Conservation (phyloP, 129 eudicot species). For the Tagetes erecta region DNA sequence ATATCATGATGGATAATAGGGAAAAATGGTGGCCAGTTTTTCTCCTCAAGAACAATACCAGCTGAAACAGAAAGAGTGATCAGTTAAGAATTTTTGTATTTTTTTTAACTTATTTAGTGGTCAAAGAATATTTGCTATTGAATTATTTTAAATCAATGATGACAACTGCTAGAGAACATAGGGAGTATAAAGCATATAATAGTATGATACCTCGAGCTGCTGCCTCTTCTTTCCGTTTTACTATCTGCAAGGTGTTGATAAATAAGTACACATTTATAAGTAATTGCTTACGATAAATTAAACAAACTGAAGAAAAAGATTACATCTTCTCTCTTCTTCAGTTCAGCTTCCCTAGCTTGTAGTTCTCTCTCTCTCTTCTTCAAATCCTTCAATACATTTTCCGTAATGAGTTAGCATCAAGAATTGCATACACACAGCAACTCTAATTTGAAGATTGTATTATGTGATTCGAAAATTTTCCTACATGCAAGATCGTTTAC, state of each 20-base stretch:
- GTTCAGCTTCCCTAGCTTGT: conserved; percentile 75
- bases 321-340: conserved; percentile 83
- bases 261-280: neutral
- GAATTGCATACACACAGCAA: conserved; percentile 2
- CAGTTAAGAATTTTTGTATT: neutral
- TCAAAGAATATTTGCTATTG: neutral
- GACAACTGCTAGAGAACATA: neutral
- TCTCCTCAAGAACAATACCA: conserved; percentile 95
- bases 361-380: conserved; percentile 73
- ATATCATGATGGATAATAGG: conserved; percentile 96
- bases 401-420: conserved; percentile 5
- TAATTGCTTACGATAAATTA: neutral
- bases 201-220: conserved; percentile 34
- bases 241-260: conserved; percentile 28
- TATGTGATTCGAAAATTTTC: too few relatives aligned
- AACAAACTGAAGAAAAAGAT: neutral
- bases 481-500: neutral
- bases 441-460: neutral
- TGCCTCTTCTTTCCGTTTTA: conserved; percentile 42
- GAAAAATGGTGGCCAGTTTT: conserved; percentile 97
- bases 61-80: conserved; percentile 52
- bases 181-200: neutral
- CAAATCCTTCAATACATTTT: conserved; percentile 51
- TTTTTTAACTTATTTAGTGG: neutral
- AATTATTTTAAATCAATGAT: too few relatives aligned